Percentiles rank a stretch among this genome's conserved stretches.
Conservation (phyloP, 2,329 filamentous ascomycete genomes). For the Lachnellula arida region DNA sequence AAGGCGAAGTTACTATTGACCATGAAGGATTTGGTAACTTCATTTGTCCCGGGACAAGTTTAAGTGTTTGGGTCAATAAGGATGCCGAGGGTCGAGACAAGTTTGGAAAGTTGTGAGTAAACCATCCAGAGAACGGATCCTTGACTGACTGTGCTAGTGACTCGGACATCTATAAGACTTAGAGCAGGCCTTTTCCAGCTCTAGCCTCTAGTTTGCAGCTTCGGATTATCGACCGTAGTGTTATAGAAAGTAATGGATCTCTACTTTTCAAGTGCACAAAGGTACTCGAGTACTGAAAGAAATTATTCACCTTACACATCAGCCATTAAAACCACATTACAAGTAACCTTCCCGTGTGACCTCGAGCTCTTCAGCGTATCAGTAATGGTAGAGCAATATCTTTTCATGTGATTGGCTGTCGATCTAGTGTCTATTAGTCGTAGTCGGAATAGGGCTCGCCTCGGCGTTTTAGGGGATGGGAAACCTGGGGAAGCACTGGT, state of each 20-base stretch:
- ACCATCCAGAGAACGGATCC: background rate
- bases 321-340: too few relatives aligned
- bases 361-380: background rate
- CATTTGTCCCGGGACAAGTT: slow-evolving; percentile 46
- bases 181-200: background rate
- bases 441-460: too few relatives aligned
- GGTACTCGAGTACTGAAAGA: too few relatives aligned
- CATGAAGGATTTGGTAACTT: slow-evolving; percentile 55
- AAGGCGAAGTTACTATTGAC: slow-evolving; percentile 54
- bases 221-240: background rate
- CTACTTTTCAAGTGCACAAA: too few relatives aligned
- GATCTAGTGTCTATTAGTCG: too few relatives aligned
- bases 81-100: slow-evolving; percentile 46
- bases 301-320: too few relatives aligned
- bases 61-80: slow-evolving; percentile 58
- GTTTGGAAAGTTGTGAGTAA: slow-evolving; percentile 37
- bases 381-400: too few relatives aligned
- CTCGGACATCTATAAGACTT: slow-evolving; percentile 26
- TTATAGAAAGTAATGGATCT: background rate
- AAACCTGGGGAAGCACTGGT: too few relatives aligned
- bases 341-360: background rate
- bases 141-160: slow-evolving; percentile 21
- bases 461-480: too few relatives aligned
- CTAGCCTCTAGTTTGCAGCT: background rate
- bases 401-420: too few relatives aligned